Evolutionary conservation across 352 stramenopile genomes (phyloP), one percentile per base, ranked within the genome.

Genomic region (Phytophthora agathidicida): DNA sequence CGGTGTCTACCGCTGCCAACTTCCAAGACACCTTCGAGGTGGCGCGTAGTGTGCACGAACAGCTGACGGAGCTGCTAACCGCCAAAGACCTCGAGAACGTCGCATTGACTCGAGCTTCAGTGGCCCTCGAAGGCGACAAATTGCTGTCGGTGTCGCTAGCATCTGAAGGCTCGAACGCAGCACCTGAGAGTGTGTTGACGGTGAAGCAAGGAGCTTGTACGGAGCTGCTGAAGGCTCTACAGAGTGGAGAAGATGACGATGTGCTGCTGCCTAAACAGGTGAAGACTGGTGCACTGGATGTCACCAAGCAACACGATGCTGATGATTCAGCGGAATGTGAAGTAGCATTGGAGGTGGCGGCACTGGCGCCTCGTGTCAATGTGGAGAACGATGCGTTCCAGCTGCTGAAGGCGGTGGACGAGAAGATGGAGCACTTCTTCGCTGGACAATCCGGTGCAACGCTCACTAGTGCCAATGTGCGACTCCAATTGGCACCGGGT

Each of bases 331-430:
- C 22, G 2, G 31, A 57, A 10, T 80, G 71, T 48, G 36, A 47
- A 16, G 60, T 80, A 17, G 14, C 6, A 4, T 19, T 80, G 31
- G 60, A 80, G 3, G 24, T 80, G 39, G 27, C 45, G 16, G 71
- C 59, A 23, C 4, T 59, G 17, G 28, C 28, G 0, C 31, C 41
- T 1, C 54, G 16, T 22, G 7, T 65, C 11, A 32, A 16, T 37
- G 9, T 36, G 13, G 55, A 71, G 3, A 35, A 10, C 10, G 65
- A 75, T 1, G 60, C 43, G 5, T 65, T 83, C 32, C 48, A 76
- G 41, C 56, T 88, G 17, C 60, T 86, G 11, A 73, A 80, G 48
- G 51, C 36, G 5, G 50, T 84, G 42, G 75, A 86, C 22, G 45
- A 71, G n/a, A 80, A 65, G 33, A 49, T 86, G 36, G 65, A 70